A percentile compares a stretch with the other conserved stretches of the same genome.
These are phyloP conservation scores for Teratosphaeria viscida DNA, from an alignment of 2,329 filamentous ascomycete genomes.

Conservation along the genomic window DNA sequence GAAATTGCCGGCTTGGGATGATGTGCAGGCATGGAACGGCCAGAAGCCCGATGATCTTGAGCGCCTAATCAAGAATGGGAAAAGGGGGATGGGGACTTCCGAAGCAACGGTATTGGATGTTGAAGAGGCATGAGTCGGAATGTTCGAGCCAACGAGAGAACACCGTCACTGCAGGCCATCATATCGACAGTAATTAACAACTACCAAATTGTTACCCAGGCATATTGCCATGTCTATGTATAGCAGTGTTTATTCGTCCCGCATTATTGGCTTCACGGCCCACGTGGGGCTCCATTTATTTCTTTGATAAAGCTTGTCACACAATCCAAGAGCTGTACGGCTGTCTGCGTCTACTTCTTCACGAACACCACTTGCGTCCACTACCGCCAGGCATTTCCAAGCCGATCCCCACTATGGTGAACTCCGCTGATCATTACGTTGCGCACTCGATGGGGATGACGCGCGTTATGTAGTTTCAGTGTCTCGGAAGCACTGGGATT, in stretches of 20 bases:
- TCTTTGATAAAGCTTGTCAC: not conserved
- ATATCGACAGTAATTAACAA: too few relatives aligned
- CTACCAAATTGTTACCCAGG: too few relatives aligned
- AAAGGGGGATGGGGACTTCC: not conserved
- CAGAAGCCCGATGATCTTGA: not conserved
- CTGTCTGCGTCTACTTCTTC: not conserved
- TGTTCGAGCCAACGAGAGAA: not conserved
- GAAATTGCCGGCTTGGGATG: slow-evolving; percentile 45
- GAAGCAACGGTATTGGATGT: not conserved
- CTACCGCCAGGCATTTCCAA: too few relatives aligned
- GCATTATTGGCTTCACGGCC: not conserved
- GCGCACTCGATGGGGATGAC: not conserved
- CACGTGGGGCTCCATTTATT: not conserved
- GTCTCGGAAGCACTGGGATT: not conserved
- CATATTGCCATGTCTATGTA: not conserved
- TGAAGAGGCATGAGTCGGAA: not conserved
- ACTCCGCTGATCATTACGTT: not conserved
- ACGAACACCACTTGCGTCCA: not conserved
- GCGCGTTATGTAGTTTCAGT: not conserved
- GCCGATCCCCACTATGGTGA: too few relatives aligned
- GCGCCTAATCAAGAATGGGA: not conserved
- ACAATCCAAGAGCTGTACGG: not conserved
- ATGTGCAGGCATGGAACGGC: slow-evolving; percentile 20
- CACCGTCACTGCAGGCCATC: too few relatives aligned
- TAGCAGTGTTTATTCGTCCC: not conserved